Conservation (phyloP, 2,329 filamentous ascomycete genomes). For the Ceratocystis papillata region DNA sequence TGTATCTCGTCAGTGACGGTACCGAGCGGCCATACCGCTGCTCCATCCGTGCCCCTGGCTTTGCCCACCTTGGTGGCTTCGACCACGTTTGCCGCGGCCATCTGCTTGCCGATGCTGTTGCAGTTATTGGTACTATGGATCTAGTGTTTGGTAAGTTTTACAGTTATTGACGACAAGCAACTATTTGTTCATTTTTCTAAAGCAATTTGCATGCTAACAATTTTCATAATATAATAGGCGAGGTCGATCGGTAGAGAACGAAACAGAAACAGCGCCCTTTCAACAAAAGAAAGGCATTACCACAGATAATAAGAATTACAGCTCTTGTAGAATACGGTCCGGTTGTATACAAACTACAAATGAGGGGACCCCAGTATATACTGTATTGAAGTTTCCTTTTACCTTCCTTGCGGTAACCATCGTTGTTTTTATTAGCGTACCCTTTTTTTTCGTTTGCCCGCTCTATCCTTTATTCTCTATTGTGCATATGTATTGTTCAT, state of each 20-base stretch:
- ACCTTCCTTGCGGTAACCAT: constrained; percentile 15
- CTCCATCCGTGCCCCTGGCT: constrained; percentile 93
- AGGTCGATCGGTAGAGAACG: constrained; percentile 47
- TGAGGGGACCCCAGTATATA: constrained; percentile 27
- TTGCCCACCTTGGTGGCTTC: constrained; percentile 87
- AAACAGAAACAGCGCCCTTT: constrained; percentile 22
- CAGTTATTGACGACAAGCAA: too few species aligned
- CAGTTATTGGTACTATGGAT: constrained; percentile 86
- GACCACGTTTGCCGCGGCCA: constrained; percentile 90
- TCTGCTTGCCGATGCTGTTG: constrained; percentile 88
- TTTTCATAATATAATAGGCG: constrained; percentile 34
- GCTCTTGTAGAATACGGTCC: constrained; percentile 11
- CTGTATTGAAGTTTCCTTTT: constrained; percentile 25
- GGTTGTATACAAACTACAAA: constrained; percentile 27
- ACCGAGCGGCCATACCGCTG: constrained; percentile 94
- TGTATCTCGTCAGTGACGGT: constrained; percentile 90
- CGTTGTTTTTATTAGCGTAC: not conserved
- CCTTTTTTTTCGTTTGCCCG: not conserved
- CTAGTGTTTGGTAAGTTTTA: constrained; percentile 65
- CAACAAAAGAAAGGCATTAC: constrained; percentile 24
- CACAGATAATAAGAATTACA: constrained; percentile 22
- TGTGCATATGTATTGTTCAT: not conserved
- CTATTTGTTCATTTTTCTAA: not conserved
- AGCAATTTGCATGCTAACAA: constrained; percentile 30
- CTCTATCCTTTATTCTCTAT: not conserved